Evolutionary conservation across 2,329 filamentous ascomycete species (phyloP), one percentile per base, ranked within the genome.

Genomic region (Colletotrichum costaricense): DNA sequence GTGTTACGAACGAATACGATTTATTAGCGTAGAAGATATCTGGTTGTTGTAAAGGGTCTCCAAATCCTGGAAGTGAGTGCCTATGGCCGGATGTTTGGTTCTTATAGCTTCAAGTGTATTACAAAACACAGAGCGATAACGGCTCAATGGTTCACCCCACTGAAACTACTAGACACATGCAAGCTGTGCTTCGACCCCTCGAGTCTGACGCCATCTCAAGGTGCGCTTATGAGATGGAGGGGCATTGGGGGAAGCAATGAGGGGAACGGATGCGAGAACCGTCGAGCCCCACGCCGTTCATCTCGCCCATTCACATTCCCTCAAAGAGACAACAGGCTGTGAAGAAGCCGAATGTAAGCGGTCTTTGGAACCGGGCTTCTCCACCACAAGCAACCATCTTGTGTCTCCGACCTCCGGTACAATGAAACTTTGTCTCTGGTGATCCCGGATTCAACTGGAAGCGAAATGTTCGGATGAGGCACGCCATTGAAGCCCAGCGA

Each of bases 131-230:
- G 42, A 69, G 64, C 69, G 52, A 69, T 63, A 68, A 68, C 69
- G 69, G 57, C 58, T 28, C 24, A 54, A 38, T 58, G 28, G 24
- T 35, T 46, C 67, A 54, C 60, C 56, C 62, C 66, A 66, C 66
- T 64, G 59, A 72, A 72, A 72, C 63, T 71, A 59, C 38, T 19
- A 42, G 38, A 42, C 60, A 65, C 69, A 56, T 56, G 46, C 64
- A 62, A 65, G 70, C 56, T n/a, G 60, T 65, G 70, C 55, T 70
- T 19, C 70, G 60, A 60, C 46, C 52, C 28, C 14, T 38, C 52
- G 57, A 60, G 24, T 60, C 60, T 60, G 70, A 73, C 70, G 60
- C 70, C 67, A 69, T 70, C 46, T 59, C 14, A 68, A 71, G 67
- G 30, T 62, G 70, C 69, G 55, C 33, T 70, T 42, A 22, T 26